A percentile compares a stretch with the other conserved stretches of the same genome.
Conservation (phyloP, 2,329 filamentous ascomycete species). For the Geosmithia morbida region DNA sequence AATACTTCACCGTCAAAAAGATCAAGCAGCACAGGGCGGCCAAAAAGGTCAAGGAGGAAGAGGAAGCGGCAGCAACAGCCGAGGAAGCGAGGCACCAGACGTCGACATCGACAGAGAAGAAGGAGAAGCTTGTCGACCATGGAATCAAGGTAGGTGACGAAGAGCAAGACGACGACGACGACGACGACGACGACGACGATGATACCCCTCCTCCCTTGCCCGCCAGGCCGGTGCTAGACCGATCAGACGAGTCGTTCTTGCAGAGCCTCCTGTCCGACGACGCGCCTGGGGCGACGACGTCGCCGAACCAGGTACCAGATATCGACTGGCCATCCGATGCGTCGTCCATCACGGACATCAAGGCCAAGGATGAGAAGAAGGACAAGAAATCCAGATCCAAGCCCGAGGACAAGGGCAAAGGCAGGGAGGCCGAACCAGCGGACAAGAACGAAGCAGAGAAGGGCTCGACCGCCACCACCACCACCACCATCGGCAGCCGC, state of each 20-base stretch:
- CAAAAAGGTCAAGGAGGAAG: conserved; percentile 21
- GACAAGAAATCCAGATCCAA: conserved; percentile 1
- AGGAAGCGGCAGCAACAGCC: conserved; percentile 1
- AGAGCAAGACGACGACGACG: not conserved
- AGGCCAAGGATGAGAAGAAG: not conserved
- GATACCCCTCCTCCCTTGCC: conserved; percentile 7
- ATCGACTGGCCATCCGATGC: conserved; percentile 28
- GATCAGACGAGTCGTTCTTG: conserved; percentile 44
- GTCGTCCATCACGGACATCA: conserved; percentile 7
- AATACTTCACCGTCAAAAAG: conserved; percentile 49
- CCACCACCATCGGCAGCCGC: conserved; percentile 7
- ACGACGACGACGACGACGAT: not conserved
- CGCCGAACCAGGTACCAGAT: conserved; percentile 25
- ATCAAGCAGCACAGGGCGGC: conserved; percentile 43
- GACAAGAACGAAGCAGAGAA: conserved; percentile 6
- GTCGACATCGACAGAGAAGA: not conserved
- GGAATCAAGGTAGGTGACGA: not conserved
- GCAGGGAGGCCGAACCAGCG: conserved; percentile 15
- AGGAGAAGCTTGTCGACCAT: not conserved
- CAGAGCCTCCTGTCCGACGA: conserved; percentile 32
- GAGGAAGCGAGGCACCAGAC: conserved; percentile 3
- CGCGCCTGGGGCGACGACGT: conserved; percentile 31
- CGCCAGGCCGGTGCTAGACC: conserved; percentile 32
- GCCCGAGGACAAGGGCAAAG: conserved; percentile 11
- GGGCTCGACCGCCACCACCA: conserved; percentile 3